Evolutionary conservation across 306 rosid species (phyloP).

Genomic region (Geum urbanum): DNA sequence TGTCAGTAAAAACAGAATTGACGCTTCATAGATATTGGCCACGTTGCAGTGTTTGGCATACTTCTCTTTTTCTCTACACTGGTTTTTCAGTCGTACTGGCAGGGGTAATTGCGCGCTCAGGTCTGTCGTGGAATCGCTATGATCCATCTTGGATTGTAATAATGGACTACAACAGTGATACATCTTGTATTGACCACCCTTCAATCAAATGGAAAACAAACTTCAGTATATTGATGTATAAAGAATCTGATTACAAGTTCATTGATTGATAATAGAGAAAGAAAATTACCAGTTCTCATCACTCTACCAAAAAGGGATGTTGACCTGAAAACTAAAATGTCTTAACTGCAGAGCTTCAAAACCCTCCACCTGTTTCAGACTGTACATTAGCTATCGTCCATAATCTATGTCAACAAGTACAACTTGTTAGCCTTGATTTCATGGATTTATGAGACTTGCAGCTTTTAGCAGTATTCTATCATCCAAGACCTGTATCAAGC

Average conservation of each 20-base stretch:
- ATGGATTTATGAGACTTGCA: background rate
- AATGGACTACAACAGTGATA: too few relatives aligned
- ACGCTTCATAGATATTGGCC: too few relatives aligned
- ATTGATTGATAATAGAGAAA: background rate
- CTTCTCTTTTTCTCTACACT: too few relatives aligned
- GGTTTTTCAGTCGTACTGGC: too few relatives aligned
- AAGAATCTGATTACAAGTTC: background rate
- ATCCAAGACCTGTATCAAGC: conserved; percentile 1
- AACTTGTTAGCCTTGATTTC: too few relatives aligned
- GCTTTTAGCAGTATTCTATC: background rate
- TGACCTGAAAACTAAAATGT: background rate
- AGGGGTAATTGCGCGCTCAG: too few relatives aligned
- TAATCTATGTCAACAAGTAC: background rate
- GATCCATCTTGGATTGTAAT: too few relatives aligned
- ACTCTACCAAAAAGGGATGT: background rate
- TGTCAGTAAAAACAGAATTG: too few relatives aligned
- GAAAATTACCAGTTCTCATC: background rate
- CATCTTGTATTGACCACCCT: background rate
- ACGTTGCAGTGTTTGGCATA: too few relatives aligned
- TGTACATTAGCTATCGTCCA: background rate
- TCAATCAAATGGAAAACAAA: background rate
- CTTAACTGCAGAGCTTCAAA: background rate
- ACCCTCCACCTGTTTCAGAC: background rate
- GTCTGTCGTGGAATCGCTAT: too few relatives aligned
- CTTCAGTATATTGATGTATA: background rate